Percentiles rank a stretch among this genome's conserved stretches.
Evolutionary conservation across 768 basidiomycete species (phyloP).

Genomic region (Symmetrospora coprosmae): DNA sequence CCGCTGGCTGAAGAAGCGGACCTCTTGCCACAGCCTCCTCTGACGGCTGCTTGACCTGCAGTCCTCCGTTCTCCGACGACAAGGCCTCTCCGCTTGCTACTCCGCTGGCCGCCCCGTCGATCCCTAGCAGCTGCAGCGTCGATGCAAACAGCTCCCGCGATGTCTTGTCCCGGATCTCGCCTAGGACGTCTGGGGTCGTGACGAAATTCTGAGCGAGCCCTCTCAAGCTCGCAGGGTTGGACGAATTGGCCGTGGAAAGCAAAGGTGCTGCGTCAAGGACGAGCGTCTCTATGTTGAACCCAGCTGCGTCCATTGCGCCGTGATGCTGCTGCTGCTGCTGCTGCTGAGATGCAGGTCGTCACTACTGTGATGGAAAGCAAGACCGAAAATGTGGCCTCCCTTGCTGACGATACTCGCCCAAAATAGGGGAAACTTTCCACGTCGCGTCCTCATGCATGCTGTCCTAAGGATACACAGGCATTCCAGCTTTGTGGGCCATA

Average conservation of each 20-base stretch:
- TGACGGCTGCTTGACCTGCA: constrained; percentile 34
- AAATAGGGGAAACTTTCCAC: too few species aligned
- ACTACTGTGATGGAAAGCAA: too few species aligned
- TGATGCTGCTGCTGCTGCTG: too few species aligned
- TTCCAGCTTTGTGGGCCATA: too few species aligned
- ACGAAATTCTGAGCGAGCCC: constrained; percentile 72
- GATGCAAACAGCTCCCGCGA: constrained; percentile 62
- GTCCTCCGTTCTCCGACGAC: constrained; percentile 21
- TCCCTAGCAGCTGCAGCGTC: constrained; percentile 49
- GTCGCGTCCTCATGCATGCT: too few species aligned
- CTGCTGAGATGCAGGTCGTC: too few species aligned
- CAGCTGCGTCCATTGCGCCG: too few species aligned
- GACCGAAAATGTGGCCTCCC: too few species aligned
- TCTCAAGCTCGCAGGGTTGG: constrained; percentile 48
- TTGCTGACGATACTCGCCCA: too few species aligned
- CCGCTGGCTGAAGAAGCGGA: constrained; percentile 41
- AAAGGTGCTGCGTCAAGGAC: constrained; percentile 89
- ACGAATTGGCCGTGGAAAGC: constrained; percentile 53
- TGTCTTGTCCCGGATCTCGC: constrained; percentile 74
- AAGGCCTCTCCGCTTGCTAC: neutral
- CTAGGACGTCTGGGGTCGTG: constrained; percentile 77
- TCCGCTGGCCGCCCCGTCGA: constrained; percentile 9
- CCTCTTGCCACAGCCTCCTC: constrained; percentile 45
- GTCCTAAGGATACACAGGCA: too few species aligned
- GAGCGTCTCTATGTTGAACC: constrained; percentile 39